Conservation (phyloP, 805 yeast species). For the Saturnispora sekii region DNA sequence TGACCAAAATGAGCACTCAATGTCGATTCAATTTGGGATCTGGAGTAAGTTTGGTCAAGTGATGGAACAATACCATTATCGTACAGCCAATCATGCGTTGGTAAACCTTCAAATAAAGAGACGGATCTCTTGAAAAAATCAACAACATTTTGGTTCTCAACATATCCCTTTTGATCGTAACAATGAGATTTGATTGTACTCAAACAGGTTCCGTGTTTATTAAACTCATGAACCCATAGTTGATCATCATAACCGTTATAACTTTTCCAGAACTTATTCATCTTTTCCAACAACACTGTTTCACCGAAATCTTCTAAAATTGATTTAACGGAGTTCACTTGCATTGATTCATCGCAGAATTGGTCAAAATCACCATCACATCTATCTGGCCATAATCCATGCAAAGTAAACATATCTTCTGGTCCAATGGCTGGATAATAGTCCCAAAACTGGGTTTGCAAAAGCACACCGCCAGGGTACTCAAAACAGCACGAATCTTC, state of each 20-base stretch:
- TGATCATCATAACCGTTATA: conserved; percentile 55
- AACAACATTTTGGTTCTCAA: conserved; percentile 39
- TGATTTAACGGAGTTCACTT: conserved; percentile 39
- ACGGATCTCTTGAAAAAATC: conserved; percentile 62
- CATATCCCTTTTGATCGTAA: conserved; percentile 32
- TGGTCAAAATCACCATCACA: conserved; percentile 79
- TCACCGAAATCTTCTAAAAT: conserved; percentile 40
- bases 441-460: conserved; percentile 93
- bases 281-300: conserved; percentile 41
- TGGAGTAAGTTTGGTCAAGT: conserved; percentile 43
- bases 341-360: conserved; percentile 58
- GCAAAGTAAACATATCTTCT: conserved; percentile 61
- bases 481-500: conserved; percentile 76
- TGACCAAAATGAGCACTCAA: conserved; percentile 42
- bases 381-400: conserved; percentile 84
- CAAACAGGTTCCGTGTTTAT: conserved; percentile 92
- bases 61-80: conserved; percentile 67
- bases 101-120: conserved; percentile 44
- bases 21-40: conserved; percentile 44
- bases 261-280: conserved; percentile 66
- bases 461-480: conserved; percentile 71
- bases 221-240: conserved; percentile 86
- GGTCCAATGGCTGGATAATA: conserved; percentile 68
- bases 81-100: conserved; percentile 60
- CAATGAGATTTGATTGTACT: conserved; percentile 68